A percentile compares a stretch with the other conserved stretches of the same genome.
Evolutionary conservation across 2,329 filamentous ascomycete species (phyloP).

Genomic region (Aspergillus brasiliensis): DNA sequence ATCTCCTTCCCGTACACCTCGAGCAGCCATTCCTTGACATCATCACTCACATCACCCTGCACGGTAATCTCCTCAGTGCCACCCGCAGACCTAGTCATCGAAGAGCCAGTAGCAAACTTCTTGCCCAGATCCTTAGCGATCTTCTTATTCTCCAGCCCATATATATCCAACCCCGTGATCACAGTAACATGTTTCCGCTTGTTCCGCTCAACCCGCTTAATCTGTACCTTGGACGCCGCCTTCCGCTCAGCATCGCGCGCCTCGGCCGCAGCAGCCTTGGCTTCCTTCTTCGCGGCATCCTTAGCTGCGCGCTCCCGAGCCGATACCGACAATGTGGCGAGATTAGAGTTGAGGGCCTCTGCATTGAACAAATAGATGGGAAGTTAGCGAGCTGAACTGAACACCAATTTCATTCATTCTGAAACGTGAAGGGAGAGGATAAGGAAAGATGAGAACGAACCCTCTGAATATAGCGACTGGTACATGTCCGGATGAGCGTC

Average conservation of each 20-base stretch:
- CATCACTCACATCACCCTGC: conserved; percentile 93
- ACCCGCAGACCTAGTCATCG: conserved; percentile 83
- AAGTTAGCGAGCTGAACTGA: background rate
- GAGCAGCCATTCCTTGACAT: conserved; percentile 86
- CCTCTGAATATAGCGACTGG: conserved; percentile 78
- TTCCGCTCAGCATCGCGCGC: conserved; percentile 80
- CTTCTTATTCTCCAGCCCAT: conserved; percentile 92
- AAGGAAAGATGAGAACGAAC: conserved; percentile 34
- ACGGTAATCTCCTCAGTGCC: conserved; percentile 96
- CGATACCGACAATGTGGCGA: conserved; percentile 82
- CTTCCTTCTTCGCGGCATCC: conserved; percentile 94
- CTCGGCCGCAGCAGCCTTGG: conserved; percentile 87
- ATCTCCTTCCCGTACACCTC: conserved; percentile 83
- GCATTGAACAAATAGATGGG: background rate
- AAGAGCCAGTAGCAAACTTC: conserved; percentile 94
- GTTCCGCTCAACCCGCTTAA: conserved; percentile 97
- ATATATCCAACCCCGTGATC: conserved; percentile 85
- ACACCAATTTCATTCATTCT: too few species aligned
- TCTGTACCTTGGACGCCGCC: conserved; percentile 77
- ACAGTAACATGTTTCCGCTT: conserved; percentile 97
- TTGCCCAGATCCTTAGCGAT: conserved; percentile 95
- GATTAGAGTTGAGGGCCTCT: conserved; percentile 82
- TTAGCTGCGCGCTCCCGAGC: conserved; percentile 94
- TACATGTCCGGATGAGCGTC: conserved; percentile 74
- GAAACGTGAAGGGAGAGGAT: background rate